Evolutionary conservation across 805 yeast genomes (phyloP).

Genomic region (Wickerhamomyces rabaulensis): DNA sequence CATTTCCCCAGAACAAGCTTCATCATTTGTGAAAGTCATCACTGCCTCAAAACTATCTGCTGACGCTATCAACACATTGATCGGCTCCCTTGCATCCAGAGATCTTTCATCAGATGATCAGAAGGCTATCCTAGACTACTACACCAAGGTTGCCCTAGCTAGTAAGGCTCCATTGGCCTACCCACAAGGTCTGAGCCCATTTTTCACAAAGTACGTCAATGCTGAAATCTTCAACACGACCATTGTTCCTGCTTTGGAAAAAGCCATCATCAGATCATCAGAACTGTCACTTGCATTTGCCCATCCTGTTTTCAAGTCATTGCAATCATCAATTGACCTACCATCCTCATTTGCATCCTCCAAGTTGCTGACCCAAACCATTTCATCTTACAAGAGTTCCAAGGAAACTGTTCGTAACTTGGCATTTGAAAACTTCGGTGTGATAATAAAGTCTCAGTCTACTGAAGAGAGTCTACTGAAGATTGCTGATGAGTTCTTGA

Average conservation of each 20-base stretch:
- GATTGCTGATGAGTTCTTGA: conserved; percentile 49
- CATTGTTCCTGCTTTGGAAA: conserved; percentile 62
- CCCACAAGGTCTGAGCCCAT: conserved; percentile 36
- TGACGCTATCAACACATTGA: conserved; percentile 30
- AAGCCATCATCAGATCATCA: conserved; percentile 72
- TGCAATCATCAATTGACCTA: conserved; percentile 34
- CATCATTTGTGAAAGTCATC: conserved; percentile 10
- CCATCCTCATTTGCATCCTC: conserved; percentile 35
- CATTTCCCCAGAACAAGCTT: conserved; percentile 18
- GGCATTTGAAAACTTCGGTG: conserved; percentile 20
- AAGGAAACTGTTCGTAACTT: conserved; percentile 55
- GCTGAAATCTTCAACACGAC: conserved; percentile 31
- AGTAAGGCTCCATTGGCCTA: conserved; percentile 38
- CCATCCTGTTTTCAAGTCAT: conserved; percentile 39
- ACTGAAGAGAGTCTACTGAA: conserved; percentile 25
- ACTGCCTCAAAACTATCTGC: conserved; percentile 24
- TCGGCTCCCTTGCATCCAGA: conserved; percentile 30
- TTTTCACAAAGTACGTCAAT: conserved; percentile 38
- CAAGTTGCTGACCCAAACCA: conserved; percentile 46
- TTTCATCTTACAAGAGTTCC: conserved; percentile 59
- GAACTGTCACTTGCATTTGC: conserved; percentile 61
- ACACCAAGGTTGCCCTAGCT: conserved; percentile 38
- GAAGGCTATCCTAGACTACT: conserved; percentile 20
- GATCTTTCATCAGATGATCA: conserved; percentile 19
- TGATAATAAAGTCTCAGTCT: conserved; percentile 30